These are phyloP conservation scores for Nyctanthes arbortristis DNA, from an alignment of 257 asterid genomes.

Conservation along the genomic window DNA sequence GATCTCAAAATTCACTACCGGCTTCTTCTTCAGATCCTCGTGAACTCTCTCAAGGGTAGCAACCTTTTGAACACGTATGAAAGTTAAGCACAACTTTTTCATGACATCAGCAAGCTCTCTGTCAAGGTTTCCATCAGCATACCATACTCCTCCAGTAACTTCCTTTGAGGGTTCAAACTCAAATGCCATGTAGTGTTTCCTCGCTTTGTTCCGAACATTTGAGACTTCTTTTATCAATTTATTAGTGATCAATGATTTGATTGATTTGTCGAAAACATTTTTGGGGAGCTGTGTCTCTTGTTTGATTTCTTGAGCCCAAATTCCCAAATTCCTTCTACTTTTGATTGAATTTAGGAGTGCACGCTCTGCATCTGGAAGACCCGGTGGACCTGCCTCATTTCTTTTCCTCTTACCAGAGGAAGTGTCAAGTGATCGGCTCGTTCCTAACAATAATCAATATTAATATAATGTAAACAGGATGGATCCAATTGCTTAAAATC, in stretches of 20 bases:
- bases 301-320: slow-evolving; percentile 38
- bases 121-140: slow-evolving; percentile 54
- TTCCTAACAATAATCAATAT: not conserved
- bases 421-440: slow-evolving; percentile 19
- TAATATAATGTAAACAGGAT: not conserved
- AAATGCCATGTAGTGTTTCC: slow-evolving; percentile 50
- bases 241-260: slow-evolving; percentile 26
- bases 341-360: slow-evolving; percentile 36
- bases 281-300: slow-evolving; percentile 30
- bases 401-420: slow-evolving; percentile 38
- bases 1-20: slow-evolving; percentile 24
- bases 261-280: slow-evolving; percentile 28
- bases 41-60: slow-evolving; percentile 45
- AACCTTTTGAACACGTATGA: slow-evolving; percentile 35
- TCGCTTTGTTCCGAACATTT: slow-evolving; percentile 38
- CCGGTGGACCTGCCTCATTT: slow-evolving; percentile 15
- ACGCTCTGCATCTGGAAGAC: slow-evolving; percentile 31
- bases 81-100: slow-evolving; percentile 28
- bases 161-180: slow-evolving; percentile 68
- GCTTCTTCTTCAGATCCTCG: slow-evolving; percentile 21
- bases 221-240: slow-evolving; percentile 37
- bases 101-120: slow-evolving; percentile 30
- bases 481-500: not conserved
- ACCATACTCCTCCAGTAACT: slow-evolving; percentile 68
- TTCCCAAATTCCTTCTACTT: slow-evolving; percentile 32